Evolutionary conservation across 2,329 filamentous ascomycete species (phyloP), one percentile per base, ranked within the genome.

Genomic region (Colletotrichum siamense): DNA sequence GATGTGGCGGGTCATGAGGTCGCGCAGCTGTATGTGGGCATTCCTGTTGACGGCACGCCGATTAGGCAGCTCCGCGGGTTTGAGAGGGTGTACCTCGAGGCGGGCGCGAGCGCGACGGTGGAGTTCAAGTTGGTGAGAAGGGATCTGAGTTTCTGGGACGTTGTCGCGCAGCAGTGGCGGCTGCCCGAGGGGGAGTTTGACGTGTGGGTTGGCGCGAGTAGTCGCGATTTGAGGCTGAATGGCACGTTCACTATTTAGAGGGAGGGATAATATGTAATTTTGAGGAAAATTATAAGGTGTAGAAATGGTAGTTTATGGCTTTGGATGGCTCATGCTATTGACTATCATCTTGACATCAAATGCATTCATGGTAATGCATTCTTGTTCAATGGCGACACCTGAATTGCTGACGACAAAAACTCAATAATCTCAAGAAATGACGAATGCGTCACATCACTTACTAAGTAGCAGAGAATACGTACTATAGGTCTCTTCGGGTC

Each of bases 1-100:
- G 81, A 80, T 0, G 85, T 92, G 0, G 82, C 85, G 2, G 94
- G 94, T n/a, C 92, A 93, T 76, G 91, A 94, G 75, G 91, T 95
- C 0, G 87, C 91, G 0, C 94, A 95, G 87, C 84, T 95, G 4
- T 91, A 89, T 79, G 80, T 82, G 12, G 77, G 77, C 16, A 79
- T 82, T 8, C 82, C 82, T 1, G 81, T 76, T 0, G 78, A 74
- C 2, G 84, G 83, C 59, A 70, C 72, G 59, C 88, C 88, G 1
- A 81, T 84, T 3, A 80, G 78, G 67, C 81, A 82, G 6, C 81
- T 90, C 6, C 84, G 88, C 9, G 88, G 86, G 16, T 90, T 89
- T 72, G 85, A 87, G 71, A 90, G 89, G 79, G 81, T 89, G n/a
- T 81, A 82, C n/a, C 71, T 89, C 24, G 79, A 83, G 16, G 79